Evolutionary conservation across 2,329 filamentous ascomycete species (phyloP).

Genomic region (Corinectria fuckeliana): DNA sequence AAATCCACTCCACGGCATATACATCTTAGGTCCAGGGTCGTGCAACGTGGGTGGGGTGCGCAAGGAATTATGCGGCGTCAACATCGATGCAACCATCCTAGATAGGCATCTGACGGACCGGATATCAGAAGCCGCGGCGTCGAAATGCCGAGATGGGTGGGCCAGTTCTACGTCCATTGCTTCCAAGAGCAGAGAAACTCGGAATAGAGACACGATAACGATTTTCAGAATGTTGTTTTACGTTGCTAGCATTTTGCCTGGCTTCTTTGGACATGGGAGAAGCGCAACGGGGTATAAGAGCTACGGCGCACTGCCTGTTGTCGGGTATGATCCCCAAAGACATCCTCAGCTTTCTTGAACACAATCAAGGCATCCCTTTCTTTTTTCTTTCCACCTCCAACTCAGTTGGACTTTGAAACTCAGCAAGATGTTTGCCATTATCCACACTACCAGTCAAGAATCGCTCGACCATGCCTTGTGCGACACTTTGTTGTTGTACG

Average conservation of each 20-base stretch:
- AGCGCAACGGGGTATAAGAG: background rate
- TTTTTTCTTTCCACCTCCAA: background rate
- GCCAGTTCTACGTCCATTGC: background rate
- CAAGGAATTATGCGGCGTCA: background rate
- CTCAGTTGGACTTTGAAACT: background rate
- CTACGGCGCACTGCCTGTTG: background rate
- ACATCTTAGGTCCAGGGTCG: background rate
- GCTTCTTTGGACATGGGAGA: background rate
- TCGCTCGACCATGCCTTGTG: background rate
- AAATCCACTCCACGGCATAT: background rate
- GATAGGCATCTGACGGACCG: background rate
- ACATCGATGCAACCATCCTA: background rate
- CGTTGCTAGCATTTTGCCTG: background rate
- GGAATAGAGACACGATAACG: background rate
- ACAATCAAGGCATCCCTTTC: background rate
- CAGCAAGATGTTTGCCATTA: background rate
- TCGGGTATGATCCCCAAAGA: background rate
- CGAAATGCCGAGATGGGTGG: background rate
- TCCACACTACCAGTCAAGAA: background rate
- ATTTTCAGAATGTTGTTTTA: background rate
- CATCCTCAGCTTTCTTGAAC: background rate
- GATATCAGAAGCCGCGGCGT: background rate
- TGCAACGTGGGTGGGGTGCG: background rate
- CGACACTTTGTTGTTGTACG: background rate
- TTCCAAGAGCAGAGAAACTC: background rate